Base-by-base conservation (phyloP, 306 rosid genomes). In the Cajanus cajan region DNA sequence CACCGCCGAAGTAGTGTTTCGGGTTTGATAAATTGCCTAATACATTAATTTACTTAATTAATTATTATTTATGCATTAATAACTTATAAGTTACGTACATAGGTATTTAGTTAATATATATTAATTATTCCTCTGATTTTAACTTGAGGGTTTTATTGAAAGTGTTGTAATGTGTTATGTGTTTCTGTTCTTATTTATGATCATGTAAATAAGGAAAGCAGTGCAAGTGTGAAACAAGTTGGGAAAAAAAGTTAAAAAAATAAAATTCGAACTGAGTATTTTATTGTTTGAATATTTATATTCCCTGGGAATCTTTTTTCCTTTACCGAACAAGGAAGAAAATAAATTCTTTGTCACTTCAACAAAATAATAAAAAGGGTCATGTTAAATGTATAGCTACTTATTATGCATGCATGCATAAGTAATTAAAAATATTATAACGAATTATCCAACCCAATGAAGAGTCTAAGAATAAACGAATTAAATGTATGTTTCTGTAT, bases 341-440 rank as follows among this genome's bases (percentile, higher is more conserved):
- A 2, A 9, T 25, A 71, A 18, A 28, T 47, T 57, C 19, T 8
- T 37, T 65, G 58, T 14, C n/a, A 68, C 14, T 47, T 59, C 28
- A 31, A 40, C 68, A 14, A 40, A 63, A 68, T 19, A 66, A 55
- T 25, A 10, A 2, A 52, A 67, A 52, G 13, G 65, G 4, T 18
- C 41, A 68, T 74, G 54, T 41, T 22, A 19, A 34, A 55, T 18
- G 7, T 15, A n/a, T 73, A 18, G 63, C 52, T 36, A 43, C 22
- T 48, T 59, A 52, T n/a, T 25, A 40, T 78, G 68, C 82, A 78
- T 81, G 87, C 83, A 80, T 72, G 87, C 85, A 86, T 72, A 69
- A 22, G 25, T 13, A 25, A n/a, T 62, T 19, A 25, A 62, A 63
- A 63, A 65, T 14, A 65, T 64, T 19, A 69, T 71, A 18, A 22